phyloP scores from a whole-genome alignment of 2,329 filamentous ascomycete species.

The Aspergillus cejpii region DNA sequence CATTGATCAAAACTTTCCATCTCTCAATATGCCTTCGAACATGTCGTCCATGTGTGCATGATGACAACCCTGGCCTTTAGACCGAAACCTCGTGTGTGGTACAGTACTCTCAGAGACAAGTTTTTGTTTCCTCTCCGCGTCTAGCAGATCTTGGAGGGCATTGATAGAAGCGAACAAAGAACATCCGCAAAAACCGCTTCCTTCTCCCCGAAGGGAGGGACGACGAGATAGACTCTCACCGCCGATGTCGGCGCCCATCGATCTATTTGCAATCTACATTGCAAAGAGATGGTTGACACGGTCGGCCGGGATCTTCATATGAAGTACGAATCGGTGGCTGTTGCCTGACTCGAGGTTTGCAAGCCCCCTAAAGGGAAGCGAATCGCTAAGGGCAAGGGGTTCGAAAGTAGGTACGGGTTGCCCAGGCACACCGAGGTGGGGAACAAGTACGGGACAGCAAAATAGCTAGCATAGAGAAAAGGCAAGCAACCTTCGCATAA shows the following conservation, averaged over 20 bases:
- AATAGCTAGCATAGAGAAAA: slow-evolving; percentile 11
- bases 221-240: slow-evolving; percentile 22
- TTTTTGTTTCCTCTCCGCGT: slow-evolving; percentile 83
- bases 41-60: slow-evolving; percentile 12
- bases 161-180: slow-evolving; percentile 74
- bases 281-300: slow-evolving; percentile 60
- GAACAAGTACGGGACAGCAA: slow-evolving; percentile 46
- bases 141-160: slow-evolving; percentile 53
- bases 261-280: slow-evolving; percentile 48
- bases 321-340: slow-evolving; percentile 48
- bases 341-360: slow-evolving; percentile 49
- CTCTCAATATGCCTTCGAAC: slow-evolving; percentile 25
- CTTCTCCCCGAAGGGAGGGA: slow-evolving; percentile 38
- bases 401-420: slow-evolving; percentile 36
- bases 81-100: slow-evolving; percentile 59
- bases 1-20: slow-evolving; percentile 12
- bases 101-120: slow-evolving; percentile 83
- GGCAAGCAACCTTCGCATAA: slow-evolving; percentile 12
- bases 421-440: slow-evolving; percentile 38
- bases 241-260: slow-evolving; percentile 51
- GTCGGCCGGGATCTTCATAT: slow-evolving; percentile 50
- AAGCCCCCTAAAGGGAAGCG: slow-evolving; percentile 19
- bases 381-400: slow-evolving; percentile 22
- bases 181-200: slow-evolving; percentile 91
- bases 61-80: slow-evolving; percentile 9